These are phyloP conservation scores for Globomyces pollinis-pini DNA, from an alignment of 192 early-diverging fungal genomes.

Conservation along the genomic window DNA sequence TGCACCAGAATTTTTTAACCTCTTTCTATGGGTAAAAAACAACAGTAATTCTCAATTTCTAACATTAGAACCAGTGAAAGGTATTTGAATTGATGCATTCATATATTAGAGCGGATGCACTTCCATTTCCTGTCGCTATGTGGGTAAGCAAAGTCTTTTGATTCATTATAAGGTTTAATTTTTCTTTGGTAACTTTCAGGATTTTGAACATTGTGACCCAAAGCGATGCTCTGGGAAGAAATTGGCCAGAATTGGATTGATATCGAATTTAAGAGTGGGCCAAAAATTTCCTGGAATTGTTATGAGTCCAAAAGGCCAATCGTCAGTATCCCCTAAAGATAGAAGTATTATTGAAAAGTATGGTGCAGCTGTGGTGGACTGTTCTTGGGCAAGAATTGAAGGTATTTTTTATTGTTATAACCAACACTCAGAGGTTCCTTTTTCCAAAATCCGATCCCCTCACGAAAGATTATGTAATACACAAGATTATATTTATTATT, in stretches of 20 bases:
- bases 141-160: background rate
- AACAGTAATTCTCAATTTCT: too few relatives aligned
- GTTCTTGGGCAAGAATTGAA: slow-evolving; percentile 90
- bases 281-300: slow-evolving; percentile 88
- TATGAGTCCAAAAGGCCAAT: slow-evolving; percentile 66
- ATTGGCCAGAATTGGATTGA: slow-evolving; percentile 70
- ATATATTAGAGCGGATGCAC: background rate
- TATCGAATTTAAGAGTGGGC: slow-evolving; percentile 72
- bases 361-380: slow-evolving; percentile 92
- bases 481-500: slow-evolving; percentile 46
- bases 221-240: slow-evolving; percentile 94
- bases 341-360: slow-evolving; percentile 60
- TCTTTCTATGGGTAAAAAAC: too few relatives aligned
- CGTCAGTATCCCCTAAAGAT: slow-evolving; percentile 84
- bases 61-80: too few relatives aligned
- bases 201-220: slow-evolving; percentile 99
- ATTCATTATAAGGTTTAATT: too few relatives aligned
- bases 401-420: too few relatives aligned
- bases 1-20: too few relatives aligned
- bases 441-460: slow-evolving; percentile 71
- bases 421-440: slow-evolving; percentile 99
- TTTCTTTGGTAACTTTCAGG: too few relatives aligned
- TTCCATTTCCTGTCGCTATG: slow-evolving; percentile 2
- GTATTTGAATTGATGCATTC: too few relatives aligned
- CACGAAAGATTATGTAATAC: slow-evolving; percentile 82